Conservation (phyloP, 129 eudicot genomes). For the Escallonia rubra region DNA sequence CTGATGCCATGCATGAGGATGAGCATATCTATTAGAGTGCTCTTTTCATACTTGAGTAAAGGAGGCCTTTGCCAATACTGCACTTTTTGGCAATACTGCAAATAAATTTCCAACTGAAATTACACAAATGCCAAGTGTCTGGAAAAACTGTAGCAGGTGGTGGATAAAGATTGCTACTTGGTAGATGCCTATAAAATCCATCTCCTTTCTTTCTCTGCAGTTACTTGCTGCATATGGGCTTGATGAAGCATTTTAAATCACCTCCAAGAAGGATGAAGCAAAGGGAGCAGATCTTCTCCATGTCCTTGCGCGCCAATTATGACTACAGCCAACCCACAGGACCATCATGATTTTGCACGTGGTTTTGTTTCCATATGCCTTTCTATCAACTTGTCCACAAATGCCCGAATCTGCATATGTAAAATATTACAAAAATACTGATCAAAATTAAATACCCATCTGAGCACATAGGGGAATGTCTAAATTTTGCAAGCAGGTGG, state of each 20-base stretch:
- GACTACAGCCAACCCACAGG: slow-evolving; percentile 15
- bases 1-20: slow-evolving; percentile 17
- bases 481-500: too few species aligned
- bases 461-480: too few species aligned
- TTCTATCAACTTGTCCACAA: slow-evolving; percentile 87
- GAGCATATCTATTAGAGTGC: slow-evolving; percentile 19
- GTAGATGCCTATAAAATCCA: slow-evolving; percentile 15
- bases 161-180: slow-evolving; percentile 1
- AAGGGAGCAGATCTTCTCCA: not conserved
- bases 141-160: slow-evolving; percentile 4
- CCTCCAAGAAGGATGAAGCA: not conserved
- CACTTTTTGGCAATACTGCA: too few species aligned
- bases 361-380: slow-evolving; percentile 67
- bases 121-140: not conserved
- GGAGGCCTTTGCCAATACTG: slow-evolving; percentile 4
- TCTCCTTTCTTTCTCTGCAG: slow-evolving; percentile 22
- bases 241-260: slow-evolving; percentile 2
- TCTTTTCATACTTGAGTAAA: not conserved
- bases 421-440: slow-evolving; percentile 9
- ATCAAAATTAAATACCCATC: not conserved
- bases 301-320: slow-evolving; percentile 9
- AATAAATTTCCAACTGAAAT: too few species aligned
- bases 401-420: slow-evolving; percentile 77
- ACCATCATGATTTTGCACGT: slow-evolving; percentile 46
- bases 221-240: not conserved